phyloP scores from a whole-genome alignment of 1,284 basidiomycete genomes.

The Pyrrhoderma noxium region DNA sequence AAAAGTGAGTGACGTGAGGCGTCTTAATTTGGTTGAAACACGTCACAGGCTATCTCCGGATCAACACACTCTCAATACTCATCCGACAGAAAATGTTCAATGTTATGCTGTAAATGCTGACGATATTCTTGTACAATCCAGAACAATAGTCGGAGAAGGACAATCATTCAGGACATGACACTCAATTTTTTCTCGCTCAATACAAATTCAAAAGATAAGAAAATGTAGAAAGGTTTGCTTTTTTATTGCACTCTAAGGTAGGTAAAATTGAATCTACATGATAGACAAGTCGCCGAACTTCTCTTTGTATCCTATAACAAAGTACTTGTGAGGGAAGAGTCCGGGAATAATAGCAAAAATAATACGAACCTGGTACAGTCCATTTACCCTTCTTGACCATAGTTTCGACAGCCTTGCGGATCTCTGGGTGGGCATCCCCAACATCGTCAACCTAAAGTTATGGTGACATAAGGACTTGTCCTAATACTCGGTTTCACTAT shows the following conservation, averaged over 20 bases:
- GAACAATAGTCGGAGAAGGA: too few relatives aligned
- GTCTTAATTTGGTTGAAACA: too few relatives aligned
- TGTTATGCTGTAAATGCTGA: too few relatives aligned
- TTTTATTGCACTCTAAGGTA: conserved; percentile 3
- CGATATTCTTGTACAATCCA: too few relatives aligned
- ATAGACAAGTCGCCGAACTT: conserved; percentile 89
- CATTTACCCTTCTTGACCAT: conserved; percentile 99
- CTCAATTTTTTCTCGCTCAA: too few relatives aligned
- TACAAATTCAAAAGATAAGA: too few relatives aligned
- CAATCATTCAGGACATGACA: too few relatives aligned
- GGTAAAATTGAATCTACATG: conserved; percentile 47
- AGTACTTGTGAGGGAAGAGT: conserved; percentile 13
- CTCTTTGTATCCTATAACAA: conserved; percentile 71
- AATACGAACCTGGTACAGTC: conserved; percentile 80
- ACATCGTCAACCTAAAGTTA: conserved; percentile 88
- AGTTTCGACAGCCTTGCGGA: conserved; percentile 87
- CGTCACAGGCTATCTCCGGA: too few relatives aligned
- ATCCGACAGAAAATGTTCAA: too few relatives aligned
- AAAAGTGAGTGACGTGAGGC: neutral
- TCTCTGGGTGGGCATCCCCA: conserved; percentile 87
- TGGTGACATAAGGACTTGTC: neutral
- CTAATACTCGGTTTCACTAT: too few relatives aligned
- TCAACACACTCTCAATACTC: too few relatives aligned
- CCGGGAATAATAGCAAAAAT: too few relatives aligned
- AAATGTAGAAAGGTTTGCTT: neutral